A percentile compares a stretch with the other conserved stretches of the same genome.
These are phyloP conservation scores for Ceratocystis alfenasii DNA, from an alignment of 2,329 filamentous ascomycete genomes.

Conservation along the genomic window DNA sequence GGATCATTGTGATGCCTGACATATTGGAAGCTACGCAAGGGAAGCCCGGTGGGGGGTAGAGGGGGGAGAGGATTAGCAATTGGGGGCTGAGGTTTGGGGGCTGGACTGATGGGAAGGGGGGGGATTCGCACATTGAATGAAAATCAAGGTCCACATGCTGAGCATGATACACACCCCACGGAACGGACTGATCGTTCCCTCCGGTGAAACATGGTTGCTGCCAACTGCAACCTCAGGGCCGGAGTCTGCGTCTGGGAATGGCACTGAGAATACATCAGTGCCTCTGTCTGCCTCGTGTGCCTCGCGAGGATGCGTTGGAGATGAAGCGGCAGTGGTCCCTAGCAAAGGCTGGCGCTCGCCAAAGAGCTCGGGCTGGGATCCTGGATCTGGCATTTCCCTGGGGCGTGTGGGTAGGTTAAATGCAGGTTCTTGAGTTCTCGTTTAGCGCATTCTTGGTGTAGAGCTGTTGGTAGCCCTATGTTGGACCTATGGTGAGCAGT, in stretches of 20 bases:
- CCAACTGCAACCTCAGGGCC: neutral
- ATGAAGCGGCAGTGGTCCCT: neutral
- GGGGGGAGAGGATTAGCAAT: neutral
- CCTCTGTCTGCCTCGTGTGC: neutral
- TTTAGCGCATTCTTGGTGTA: neutral
- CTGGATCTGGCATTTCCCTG: neutral
- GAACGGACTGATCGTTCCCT: neutral
- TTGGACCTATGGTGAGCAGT: no score
- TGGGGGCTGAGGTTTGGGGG: neutral
- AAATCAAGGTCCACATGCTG: constrained; percentile 19
- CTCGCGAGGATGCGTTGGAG: neutral
- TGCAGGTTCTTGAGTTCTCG: neutral
- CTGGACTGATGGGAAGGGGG: neutral
- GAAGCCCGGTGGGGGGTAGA: neutral
- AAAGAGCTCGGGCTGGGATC: neutral
- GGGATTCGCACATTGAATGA: constrained; percentile 19
- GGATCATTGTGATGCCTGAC: constrained; percentile 68
- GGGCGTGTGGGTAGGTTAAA: neutral
- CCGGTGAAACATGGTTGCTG: neutral
- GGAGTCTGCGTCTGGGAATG: neutral
- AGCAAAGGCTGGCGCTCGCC: constrained; percentile 9
- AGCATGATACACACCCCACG: constrained; percentile 4
- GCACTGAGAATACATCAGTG: neutral
- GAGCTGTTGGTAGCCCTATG: neutral
- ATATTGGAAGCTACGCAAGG: constrained; percentile 50